These are phyloP conservation scores for Piromyces sp. DNA, from an alignment of 192 early-diverging fungal species.

Conservation along the genomic window DNA sequence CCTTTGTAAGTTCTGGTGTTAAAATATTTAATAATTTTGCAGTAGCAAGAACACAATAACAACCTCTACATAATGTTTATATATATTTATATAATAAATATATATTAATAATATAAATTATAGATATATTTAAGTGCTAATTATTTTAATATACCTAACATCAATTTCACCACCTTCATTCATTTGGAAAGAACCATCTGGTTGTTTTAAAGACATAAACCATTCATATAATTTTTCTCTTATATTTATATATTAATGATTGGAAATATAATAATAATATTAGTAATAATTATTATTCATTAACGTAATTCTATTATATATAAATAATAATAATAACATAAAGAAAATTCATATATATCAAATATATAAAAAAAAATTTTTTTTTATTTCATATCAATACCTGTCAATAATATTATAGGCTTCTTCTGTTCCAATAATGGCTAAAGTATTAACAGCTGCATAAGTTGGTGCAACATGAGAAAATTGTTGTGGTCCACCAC, in stretches of 20 bases:
- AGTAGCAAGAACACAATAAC: slow-evolving; percentile 68
- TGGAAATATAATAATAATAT: no score
- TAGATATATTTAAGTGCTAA: no score
- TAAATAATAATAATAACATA: no score
- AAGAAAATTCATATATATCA: background rate
- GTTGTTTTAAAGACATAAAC: slow-evolving; percentile 61
- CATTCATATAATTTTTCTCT: slow-evolving; percentile 49
- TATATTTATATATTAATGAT: no score
- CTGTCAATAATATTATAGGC: slow-evolving; percentile 48
- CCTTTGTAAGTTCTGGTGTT: slow-evolving; percentile 52
- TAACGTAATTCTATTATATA: no score
- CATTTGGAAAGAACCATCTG: slow-evolving; percentile 79
- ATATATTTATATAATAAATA: no score
- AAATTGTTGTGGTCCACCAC: slow-evolving; percentile 69
- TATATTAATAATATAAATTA: no score
- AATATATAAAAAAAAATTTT: background rate
- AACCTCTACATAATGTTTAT: slow-evolving; percentile 23
- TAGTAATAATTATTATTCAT: no score
- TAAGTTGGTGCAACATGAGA: slow-evolving; percentile 79
- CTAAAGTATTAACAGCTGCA: slow-evolving; percentile 68
- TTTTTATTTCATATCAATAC: slow-evolving; percentile 1
- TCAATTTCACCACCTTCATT: slow-evolving; percentile 87
- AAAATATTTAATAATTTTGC: slow-evolving; percentile 67
- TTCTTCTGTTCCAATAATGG: slow-evolving; percentile 55
- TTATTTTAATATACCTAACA: slow-evolving; percentile 30